Evolutionary conservation across 2,329 filamentous ascomycete species (phyloP).

Genomic region (Phaeosphaeria sp.): DNA sequence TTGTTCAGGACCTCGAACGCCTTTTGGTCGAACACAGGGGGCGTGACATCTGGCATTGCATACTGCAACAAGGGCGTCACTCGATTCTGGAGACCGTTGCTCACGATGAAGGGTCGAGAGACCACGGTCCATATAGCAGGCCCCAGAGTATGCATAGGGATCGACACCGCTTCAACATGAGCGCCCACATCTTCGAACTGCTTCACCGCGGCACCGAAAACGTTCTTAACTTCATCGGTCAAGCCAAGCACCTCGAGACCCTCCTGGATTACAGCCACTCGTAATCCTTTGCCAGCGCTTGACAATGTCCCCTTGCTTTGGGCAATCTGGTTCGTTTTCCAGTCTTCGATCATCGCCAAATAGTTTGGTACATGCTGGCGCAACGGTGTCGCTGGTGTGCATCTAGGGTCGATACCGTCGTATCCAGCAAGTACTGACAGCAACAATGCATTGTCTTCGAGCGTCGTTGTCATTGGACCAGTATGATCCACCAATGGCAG

Average conservation of each 20-base stretch:
- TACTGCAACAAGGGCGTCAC: conserved; percentile 36
- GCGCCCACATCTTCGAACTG: conserved; percentile 53
- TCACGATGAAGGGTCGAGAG: conserved; percentile 37
- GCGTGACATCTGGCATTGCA: conserved; percentile 36
- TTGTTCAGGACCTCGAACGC: conserved; percentile 55
- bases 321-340: conserved; percentile 29
- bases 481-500: conserved; percentile 55
- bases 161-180: conserved; percentile 53
- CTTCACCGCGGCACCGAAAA: conserved; percentile 46
- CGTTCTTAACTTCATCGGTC: conserved; percentile 47
- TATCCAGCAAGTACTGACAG: conserved; percentile 53
- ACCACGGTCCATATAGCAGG: conserved; percentile 58
- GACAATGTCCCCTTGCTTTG: conserved; percentile 35
- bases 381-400: conserved; percentile 51
- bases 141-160: conserved; percentile 57
- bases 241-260: conserved; percentile 50
- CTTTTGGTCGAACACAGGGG: conserved; percentile 40
- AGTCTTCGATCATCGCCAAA: conserved; percentile 28
- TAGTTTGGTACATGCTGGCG: conserved; percentile 48
- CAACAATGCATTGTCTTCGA: conserved; percentile 52
- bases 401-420: conserved; percentile 54
- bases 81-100: conserved; percentile 33
- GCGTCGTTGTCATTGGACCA: conserved; percentile 51
- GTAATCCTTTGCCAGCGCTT: conserved; percentile 49
- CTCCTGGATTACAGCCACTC: conserved; percentile 57